phyloP scores from a whole-genome alignment of 257 asterid species.

The Solanum sitiens region DNA sequence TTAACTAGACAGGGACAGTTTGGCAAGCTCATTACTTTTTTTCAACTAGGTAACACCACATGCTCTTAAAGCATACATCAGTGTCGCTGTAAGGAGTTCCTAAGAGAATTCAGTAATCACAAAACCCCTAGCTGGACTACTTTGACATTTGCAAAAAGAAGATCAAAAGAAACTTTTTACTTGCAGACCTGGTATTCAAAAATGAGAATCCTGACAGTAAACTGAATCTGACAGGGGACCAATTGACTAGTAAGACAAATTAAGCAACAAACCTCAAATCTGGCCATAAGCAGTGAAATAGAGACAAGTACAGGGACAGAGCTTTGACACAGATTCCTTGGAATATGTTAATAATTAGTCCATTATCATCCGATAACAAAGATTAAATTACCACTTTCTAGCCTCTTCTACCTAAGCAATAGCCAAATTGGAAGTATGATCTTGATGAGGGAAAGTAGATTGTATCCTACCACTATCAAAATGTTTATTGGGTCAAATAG shows the following conservation, averaged over 20 bases:
- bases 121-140: neutral
- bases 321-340: neutral
- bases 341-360: neutral
- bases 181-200: neutral
- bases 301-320: neutral
- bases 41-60: neutral
- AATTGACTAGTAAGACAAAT: neutral
- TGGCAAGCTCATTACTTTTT: neutral
- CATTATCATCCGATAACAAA: neutral
- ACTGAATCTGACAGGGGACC: neutral
- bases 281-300: neutral
- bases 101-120: neutral
- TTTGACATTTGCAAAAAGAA: neutral
- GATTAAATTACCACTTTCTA: neutral
- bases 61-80: neutral
- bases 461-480: neutral
- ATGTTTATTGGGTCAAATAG: neutral
- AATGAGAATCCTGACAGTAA: neutral
- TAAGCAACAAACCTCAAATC: neutral
- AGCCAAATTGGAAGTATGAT: neutral
- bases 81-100: neutral
- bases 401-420: neutral
- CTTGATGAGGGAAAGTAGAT: neutral
- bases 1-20: neutral
- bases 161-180: neutral